Conservation (phyloP, 257 asterid genomes). For the Primulina eburnea region DNA sequence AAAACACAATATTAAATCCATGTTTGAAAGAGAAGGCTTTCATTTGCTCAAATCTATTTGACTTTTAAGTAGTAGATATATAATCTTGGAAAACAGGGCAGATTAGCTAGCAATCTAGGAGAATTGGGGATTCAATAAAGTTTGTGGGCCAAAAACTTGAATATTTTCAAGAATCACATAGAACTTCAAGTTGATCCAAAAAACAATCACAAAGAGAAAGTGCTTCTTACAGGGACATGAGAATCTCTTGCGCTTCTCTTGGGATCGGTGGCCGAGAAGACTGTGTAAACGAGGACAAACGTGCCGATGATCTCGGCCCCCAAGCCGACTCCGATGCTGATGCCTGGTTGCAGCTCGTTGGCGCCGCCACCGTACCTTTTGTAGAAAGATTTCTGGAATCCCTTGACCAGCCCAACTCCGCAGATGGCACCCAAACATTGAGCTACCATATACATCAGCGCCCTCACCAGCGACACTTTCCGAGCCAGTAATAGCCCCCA, state of each 20-base stretch:
- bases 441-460: constrained; percentile 67
- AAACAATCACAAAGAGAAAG: not conserved
- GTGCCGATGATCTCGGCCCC: constrained; percentile 73
- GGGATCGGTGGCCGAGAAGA: constrained; percentile 82
- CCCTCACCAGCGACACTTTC: constrained; percentile 60
- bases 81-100: not conserved
- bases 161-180: not conserved
- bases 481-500: constrained; percentile 70
- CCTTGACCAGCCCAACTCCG: constrained; percentile 69
- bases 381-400: constrained; percentile 45
- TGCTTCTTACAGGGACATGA: constrained; percentile 56
- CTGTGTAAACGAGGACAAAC: constrained; percentile 73
- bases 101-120: not conserved
- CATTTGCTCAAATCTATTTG: not conserved
- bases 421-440: constrained; percentile 75
- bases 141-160: not conserved
- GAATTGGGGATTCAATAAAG: not conserved
- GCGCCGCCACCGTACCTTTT: constrained; percentile 54
- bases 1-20: not conserved
- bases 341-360: constrained; percentile 38
- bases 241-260: constrained; percentile 75
- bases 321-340: constrained; percentile 48
- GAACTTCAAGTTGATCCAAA: not conserved
- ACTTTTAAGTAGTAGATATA: not conserved
- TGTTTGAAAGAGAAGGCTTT: not conserved